A percentile compares a stretch with the other conserved stretches of the same genome.
Conservation (phyloP, 768 basidiomycete genomes). For the Grammothele lineata region DNA sequence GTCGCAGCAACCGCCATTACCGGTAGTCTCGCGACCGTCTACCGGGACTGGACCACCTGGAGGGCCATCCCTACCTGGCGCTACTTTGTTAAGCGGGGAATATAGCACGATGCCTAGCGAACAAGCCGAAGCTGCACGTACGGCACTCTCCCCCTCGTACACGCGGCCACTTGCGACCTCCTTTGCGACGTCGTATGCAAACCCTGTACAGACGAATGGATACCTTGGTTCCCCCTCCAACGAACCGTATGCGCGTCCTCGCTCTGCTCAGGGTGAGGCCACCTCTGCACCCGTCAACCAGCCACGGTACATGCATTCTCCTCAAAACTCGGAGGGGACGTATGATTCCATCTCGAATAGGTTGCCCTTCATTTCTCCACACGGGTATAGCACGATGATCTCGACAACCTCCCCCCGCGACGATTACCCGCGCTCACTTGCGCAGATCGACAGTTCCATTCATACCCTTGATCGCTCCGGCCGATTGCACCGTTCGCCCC, state of each 20-base stretch:
- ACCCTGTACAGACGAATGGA: neutral
- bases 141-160: too few species aligned
- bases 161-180: too few species aligned
- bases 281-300: constrained; percentile 27
- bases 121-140: too few species aligned
- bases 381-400: constrained; percentile 8
- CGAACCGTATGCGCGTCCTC: constrained; percentile 61
- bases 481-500: constrained; percentile 36
- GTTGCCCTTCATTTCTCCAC: neutral
- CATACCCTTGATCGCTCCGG: neutral
- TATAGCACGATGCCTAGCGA: too few species aligned
- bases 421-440: neutral
- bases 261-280: constrained; percentile 55
- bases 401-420: neutral
- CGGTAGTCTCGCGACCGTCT: constrained; percentile 13
- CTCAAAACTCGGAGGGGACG: constrained; percentile 7
- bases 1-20: constrained; percentile 30
- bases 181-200: too few species aligned
- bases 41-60: constrained; percentile 15
- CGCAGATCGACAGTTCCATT: constrained; percentile 2
- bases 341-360: constrained; percentile 3
- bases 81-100: too few species aligned
- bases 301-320: constrained; percentile 10
- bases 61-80: too few species aligned
- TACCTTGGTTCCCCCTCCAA: constrained; percentile 31